phyloP scores from a whole-genome alignment of 306 rosid species.

The Prosopis cineraria region DNA sequence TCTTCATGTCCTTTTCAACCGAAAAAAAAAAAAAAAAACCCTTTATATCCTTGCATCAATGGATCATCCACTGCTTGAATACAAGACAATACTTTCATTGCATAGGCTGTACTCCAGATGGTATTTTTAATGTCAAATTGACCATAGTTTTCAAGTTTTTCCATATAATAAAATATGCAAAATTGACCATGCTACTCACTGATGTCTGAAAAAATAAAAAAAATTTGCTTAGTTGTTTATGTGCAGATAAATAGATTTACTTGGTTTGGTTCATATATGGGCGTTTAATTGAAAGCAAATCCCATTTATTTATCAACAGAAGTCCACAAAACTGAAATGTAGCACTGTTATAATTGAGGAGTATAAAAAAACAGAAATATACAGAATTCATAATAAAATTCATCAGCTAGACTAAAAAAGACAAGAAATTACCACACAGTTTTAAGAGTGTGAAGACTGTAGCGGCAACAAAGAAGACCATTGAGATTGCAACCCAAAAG shows the following conservation, averaged over 20 bases:
- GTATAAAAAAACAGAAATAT: neutral
- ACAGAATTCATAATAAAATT: conserved; percentile 9
- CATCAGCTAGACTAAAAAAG: conserved; percentile 1
- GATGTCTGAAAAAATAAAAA: neutral
- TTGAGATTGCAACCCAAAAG: conserved; percentile 98
- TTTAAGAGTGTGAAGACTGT: conserved; percentile 89
- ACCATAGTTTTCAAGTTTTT: conserved; percentile 1
- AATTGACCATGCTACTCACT: conserved; percentile 26
- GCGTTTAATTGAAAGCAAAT: neutral
- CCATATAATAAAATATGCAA: conserved; percentile 1
- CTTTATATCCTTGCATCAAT: neutral
- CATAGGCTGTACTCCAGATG: neutral
- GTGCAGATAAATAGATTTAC: neutral
- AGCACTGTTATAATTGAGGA: conserved; percentile 12
- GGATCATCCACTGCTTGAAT: conserved; percentile 1
- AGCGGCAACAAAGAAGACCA: conserved; percentile 88
- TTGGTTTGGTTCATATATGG: neutral
- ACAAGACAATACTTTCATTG: neutral
- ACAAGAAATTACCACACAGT: conserved; percentile 64
- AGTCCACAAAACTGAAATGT: neutral
- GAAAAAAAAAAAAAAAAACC: neutral
- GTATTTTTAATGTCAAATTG: neutral
- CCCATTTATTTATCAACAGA: neutral
- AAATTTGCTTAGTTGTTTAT: neutral
- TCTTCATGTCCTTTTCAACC: too few relatives aligned